Base-by-base conservation (phyloP, 805 yeast genomes). In the Torulaspora indica region DNA sequence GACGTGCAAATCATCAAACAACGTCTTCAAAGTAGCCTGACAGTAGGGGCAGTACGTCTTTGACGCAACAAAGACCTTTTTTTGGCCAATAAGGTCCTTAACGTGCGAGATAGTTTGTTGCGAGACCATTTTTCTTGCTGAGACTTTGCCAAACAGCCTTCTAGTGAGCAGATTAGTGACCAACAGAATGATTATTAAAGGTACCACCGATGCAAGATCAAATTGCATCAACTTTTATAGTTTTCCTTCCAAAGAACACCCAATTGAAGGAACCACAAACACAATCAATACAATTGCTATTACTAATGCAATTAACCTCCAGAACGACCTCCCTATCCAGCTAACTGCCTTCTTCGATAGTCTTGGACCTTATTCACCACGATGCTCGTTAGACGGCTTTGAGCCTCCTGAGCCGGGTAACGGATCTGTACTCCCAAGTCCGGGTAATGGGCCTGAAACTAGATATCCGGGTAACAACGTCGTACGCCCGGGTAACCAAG, bases 11-110 rank as follows among this genome's bases (percentile, higher is more conserved):
- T 68, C 58, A 8, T 64, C 61, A 45, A 68, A 64, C 31, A 70
- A 51, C 12, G 74, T 68, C 41, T 57, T 57, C 44, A 70, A 49
- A 15, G 82, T 61, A 1, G 78, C 76, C 39, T 71, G 61, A 53
- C 82, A 78, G 63, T 74, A 77, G 32, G 88, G 88, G 66, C 89
- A 82, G 68, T 81, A 79, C 33, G 85, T 72, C 69, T 85, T 86
- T 33, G 95, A 81, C 31, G 95, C 95, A 51, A 89, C 78, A 61
- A 89, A 85, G 44, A 88, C 73, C 35, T 80, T 78, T 65, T 84
- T 78, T 49, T 72, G 63, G 55, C 73, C 73, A 69, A 88, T 85
- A 53, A 85, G 73, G 30, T 68, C 63, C 63, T 83, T 77, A 47
- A 85, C 86, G 67, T 73, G 78, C 36, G 71, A 63, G 47, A 75